These are phyloP conservation scores for Coemansia aciculifera DNA, from an alignment of 192 early-diverging fungal genomes.

Conservation along the genomic window DNA sequence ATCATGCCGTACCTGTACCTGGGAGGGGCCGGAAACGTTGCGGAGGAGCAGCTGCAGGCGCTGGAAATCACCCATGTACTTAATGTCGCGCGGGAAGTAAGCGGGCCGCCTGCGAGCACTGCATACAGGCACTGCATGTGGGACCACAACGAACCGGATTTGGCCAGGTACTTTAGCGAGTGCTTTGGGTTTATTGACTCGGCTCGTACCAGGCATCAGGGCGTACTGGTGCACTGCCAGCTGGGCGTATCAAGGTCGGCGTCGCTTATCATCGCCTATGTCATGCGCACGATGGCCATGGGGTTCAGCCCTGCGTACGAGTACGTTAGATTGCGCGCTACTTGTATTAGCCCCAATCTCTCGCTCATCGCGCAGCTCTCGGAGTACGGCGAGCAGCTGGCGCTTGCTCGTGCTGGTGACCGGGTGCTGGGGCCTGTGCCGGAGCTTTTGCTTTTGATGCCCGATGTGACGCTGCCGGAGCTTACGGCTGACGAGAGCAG, in stretches of 20 bases:
- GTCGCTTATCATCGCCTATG: slow-evolving; percentile 81
- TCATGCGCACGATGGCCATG: slow-evolving; percentile 71
- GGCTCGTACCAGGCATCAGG: slow-evolving; percentile 52
- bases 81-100: slow-evolving; percentile 37
- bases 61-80: slow-evolving; percentile 25
- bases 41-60: slow-evolving; percentile 8
- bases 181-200: slow-evolving; percentile 71
- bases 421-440: background rate
- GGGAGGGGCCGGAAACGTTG: slow-evolving; percentile 34
- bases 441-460: background rate
- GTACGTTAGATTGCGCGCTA: slow-evolving; percentile 68
- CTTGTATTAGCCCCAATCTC: slow-evolving; percentile 82
- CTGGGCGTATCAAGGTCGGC: slow-evolving; percentile 88
- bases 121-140: slow-evolving; percentile 66
- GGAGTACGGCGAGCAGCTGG: slow-evolving; percentile 59
- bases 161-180: slow-evolving; percentile 61
- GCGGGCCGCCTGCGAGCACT: background rate
- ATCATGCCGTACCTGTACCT: slow-evolving; percentile 52
- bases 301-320: slow-evolving; percentile 67
- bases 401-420: background rate
- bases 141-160: slow-evolving; percentile 70
- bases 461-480: background rate
- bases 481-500: slow-evolving; percentile 13
- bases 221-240: slow-evolving; percentile 85
- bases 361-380: slow-evolving; percentile 75